Percentiles rank a stretch among this genome's conserved stretches.
Conservation (phyloP, 208 protist species). For the Acanthamoeba healyi region DNA sequence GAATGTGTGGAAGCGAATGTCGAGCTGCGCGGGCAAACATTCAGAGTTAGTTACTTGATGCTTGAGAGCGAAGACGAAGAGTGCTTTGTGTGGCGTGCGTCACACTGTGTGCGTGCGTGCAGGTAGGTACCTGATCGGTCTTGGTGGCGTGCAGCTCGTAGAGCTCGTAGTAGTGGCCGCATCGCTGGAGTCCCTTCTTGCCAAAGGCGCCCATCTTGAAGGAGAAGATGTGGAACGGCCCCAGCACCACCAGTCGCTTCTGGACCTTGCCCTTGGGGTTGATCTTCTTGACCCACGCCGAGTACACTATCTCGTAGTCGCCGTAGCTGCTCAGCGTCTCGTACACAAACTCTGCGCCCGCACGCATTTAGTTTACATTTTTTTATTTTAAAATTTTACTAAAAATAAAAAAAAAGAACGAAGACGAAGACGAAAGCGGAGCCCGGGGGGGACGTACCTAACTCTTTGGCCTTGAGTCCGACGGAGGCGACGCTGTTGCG, state of each 20-base stretch:
- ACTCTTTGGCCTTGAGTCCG: slow-evolving; percentile 28
- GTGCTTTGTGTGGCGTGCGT: background rate
- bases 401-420: background rate
- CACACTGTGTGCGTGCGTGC: background rate
- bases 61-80: too few relatives aligned
- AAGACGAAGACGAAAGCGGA: background rate
- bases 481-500: background rate
- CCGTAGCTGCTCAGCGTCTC: slow-evolving; percentile 8
- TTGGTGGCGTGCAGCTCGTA: background rate
- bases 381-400: too few relatives aligned
- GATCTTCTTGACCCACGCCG: slow-evolving; percentile 40
- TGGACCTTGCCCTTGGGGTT: slow-evolving; percentile 61
- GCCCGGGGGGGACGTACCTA: too few relatives aligned
- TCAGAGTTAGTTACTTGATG: background rate
- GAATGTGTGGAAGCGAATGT: slow-evolving; percentile 23
- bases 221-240: slow-evolving; percentile 36
- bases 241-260: background rate
- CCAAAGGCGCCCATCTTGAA: slow-evolving; percentile 42
- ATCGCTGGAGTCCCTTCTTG: slow-evolving; percentile 31
- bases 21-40: background rate
- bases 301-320: slow-evolving; percentile 50
- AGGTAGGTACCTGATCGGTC: background rate
- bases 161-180: slow-evolving; percentile 40
- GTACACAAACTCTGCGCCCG: slow-evolving; percentile 7
- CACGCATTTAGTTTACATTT: background rate